Conservation (phyloP, 108 stramenopile genomes). For the Stephanodiscus minutulus region DNA sequence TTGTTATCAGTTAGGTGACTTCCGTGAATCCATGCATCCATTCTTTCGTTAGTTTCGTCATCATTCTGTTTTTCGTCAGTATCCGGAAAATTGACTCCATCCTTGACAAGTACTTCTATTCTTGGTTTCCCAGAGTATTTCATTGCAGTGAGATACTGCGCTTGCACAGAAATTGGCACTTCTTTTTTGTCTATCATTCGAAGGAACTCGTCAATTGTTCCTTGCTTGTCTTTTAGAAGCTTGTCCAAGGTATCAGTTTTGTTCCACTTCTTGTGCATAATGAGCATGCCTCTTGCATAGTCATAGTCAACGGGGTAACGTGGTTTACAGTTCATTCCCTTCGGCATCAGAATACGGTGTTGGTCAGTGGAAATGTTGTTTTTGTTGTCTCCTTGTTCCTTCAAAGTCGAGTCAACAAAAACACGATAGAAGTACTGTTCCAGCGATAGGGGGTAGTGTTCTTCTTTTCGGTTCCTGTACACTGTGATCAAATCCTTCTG, state of each 20-base stretch:
- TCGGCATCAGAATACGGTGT: conserved; percentile 1
- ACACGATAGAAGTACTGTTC: not conserved
- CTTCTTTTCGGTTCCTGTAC: not conserved
- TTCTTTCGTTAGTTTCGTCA: not conserved
- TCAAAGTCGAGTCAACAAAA: not conserved
- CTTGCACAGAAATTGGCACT: not conserved
- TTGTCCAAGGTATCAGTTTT: not conserved
- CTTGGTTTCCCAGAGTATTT: conserved; percentile 1
- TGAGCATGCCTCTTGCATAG: conserved; percentile 23
- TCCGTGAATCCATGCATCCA: not conserved
- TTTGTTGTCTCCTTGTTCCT: not conserved
- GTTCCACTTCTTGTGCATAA: conserved; percentile 23
- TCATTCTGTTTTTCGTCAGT: not conserved
- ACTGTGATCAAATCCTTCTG: not conserved
- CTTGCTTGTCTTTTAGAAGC: conserved; percentile 3
- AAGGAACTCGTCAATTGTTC: conserved; percentile 1
- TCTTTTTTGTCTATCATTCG: not conserved
- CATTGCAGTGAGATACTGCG: not conserved
- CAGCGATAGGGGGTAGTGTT: not conserved
- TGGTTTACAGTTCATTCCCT: conserved; percentile 11
- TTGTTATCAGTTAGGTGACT: not conserved
- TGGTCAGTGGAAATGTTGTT: not conserved
- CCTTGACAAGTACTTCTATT: not conserved
- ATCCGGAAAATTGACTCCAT: not conserved
- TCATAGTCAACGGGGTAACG: conserved; percentile 15